Evolutionary conservation across 768 basidiomycete genomes (phyloP).

Genomic region (Suillus cothurnatus): DNA sequence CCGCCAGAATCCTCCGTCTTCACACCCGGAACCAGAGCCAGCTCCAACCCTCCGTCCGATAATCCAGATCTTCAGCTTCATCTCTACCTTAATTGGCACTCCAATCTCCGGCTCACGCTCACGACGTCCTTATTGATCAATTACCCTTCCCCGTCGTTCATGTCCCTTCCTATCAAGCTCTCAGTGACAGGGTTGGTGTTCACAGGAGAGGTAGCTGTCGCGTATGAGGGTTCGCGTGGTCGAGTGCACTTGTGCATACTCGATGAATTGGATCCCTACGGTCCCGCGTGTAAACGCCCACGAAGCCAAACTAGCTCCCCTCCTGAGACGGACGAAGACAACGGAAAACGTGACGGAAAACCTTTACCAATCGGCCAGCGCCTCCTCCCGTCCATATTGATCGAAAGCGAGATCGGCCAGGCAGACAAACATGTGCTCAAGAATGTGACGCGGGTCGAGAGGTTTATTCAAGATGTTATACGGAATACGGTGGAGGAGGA

Average conservation of each 20-base stretch:
- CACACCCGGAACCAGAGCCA: slow-evolving; percentile 23
- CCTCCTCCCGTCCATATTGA: slow-evolving; percentile 81
- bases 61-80: slow-evolving; percentile 86
- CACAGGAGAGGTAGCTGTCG: slow-evolving; percentile 84
- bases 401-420: slow-evolving; percentile 97
- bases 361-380: slow-evolving; percentile 80
- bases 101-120: slow-evolving; percentile 85
- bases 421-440: slow-evolving; percentile 93
- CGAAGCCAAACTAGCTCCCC: slow-evolving; percentile 51
- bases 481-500: slow-evolving; percentile 95
- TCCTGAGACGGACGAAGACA: slow-evolving; percentile 66
- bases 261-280: slow-evolving; percentile 86
- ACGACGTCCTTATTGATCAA: slow-evolving; percentile 95
- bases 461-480: slow-evolving; percentile 94
- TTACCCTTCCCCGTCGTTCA: slow-evolving; percentile 95
- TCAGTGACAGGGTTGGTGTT: slow-evolving; percentile 90
- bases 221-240: slow-evolving; percentile 82
- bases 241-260: slow-evolving; percentile 88
- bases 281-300: slow-evolving; percentile 65
- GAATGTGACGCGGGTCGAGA: slow-evolving; percentile 93
- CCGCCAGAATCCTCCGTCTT: slow-evolving; percentile 15
- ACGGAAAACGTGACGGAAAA: slow-evolving; percentile 52
- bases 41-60: slow-evolving; percentile 32
- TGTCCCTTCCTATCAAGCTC: slow-evolving; percentile 94
- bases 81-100: slow-evolving; percentile 81